Evolutionary conservation across 2,329 filamentous ascomycete species (phyloP), one percentile per base, ranked within the genome.

Genomic region (Geosmithia morbida): DNA sequence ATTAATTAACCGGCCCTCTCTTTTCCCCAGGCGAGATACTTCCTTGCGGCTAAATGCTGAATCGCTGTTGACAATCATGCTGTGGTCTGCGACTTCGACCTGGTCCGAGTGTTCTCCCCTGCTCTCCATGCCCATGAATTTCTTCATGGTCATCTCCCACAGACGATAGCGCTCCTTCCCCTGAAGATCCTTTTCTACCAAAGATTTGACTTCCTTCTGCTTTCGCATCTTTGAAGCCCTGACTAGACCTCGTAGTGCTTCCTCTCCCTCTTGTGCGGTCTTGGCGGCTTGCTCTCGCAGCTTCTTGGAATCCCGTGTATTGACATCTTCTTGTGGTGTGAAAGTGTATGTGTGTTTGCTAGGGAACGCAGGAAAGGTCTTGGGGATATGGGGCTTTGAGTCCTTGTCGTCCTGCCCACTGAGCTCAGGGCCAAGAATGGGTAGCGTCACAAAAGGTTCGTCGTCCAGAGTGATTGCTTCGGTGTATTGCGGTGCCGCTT

Each of bases 341-440:
- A 72, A 75, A 40, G 70, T 72, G 60, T 81, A 83, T 3, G 78
- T 82, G 54, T 82, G 77, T 43, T 74, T 75, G 57, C 77, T 80
- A 0, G 79, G 79, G 50, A 82, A 82, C 10, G 72, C 67, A 1
- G 79, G 79, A 46, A 83, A 79, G 0, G 69, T 68, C 37, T 63
- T 61, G 0, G 79, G 79, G 11, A 83, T 79, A 59, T 77, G 80
- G 20, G 59, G 48, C 54, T 73, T 74, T 13, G 66, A 59, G 8
- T 72, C 67, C 54, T 79, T 80, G 52, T 82, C 78, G 1, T 64
- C 54, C 48, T 69, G 67, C 39, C 79, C 79, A 49, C 77, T 79
- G 2, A 83, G 64, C 48, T 81, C 77, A 4, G 67, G 60, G 20
- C 73, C 71, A 16, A 74, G 64, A 8, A 71, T 64, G 0, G 68